A percentile compares a stretch with the other conserved stretches of the same genome.
Evolutionary conservation across 163 green algal species (phyloP).

Genomic region (Scenedesmus sp.): DNA sequence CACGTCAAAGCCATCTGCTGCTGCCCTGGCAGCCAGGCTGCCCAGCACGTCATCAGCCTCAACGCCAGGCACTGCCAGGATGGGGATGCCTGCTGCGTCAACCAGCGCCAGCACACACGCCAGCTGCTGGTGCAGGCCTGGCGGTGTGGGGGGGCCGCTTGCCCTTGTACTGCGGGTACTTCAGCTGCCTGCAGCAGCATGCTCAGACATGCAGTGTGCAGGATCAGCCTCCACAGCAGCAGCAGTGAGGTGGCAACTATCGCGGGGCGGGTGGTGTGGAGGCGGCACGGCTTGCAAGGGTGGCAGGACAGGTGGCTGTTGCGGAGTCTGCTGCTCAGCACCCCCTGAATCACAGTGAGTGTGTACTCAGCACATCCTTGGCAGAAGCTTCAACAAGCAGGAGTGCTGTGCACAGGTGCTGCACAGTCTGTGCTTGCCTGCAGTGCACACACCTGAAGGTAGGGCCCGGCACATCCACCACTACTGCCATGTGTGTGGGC

Average conservation of each 20-base stretch:
- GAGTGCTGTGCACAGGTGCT: neutral
- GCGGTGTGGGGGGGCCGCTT: slow-evolving; percentile 69
- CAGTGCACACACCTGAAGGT: slow-evolving; percentile 64
- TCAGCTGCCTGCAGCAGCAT: slow-evolving; percentile 65
- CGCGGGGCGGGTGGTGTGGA: no score
- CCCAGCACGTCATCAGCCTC: slow-evolving; percentile 87
- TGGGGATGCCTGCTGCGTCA: slow-evolving; percentile 58
- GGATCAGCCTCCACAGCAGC: neutral
- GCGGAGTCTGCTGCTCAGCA: neutral
- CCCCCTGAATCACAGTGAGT: neutral
- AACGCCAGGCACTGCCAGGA: slow-evolving; percentile 73
- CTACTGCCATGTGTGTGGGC: slow-evolving; percentile 78
- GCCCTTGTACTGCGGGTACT: slow-evolving; percentile 81
- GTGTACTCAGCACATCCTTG: neutral
- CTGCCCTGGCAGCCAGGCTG: slow-evolving; percentile 63
- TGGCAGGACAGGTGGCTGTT: no score
- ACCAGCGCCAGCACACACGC: slow-evolving; percentile 67
- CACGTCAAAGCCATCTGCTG: slow-evolving; percentile 70
- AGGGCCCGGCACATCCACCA: slow-evolving; percentile 77
- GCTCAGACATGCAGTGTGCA: neutral
- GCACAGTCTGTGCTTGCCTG: neutral
- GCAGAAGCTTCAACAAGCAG: neutral
- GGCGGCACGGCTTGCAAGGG: no score
- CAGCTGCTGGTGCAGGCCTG: slow-evolving; percentile 63
- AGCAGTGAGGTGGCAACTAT: neutral